Conservation (phyloP, 2,329 filamentous ascomycete genomes). For the Monascus ruber region DNA sequence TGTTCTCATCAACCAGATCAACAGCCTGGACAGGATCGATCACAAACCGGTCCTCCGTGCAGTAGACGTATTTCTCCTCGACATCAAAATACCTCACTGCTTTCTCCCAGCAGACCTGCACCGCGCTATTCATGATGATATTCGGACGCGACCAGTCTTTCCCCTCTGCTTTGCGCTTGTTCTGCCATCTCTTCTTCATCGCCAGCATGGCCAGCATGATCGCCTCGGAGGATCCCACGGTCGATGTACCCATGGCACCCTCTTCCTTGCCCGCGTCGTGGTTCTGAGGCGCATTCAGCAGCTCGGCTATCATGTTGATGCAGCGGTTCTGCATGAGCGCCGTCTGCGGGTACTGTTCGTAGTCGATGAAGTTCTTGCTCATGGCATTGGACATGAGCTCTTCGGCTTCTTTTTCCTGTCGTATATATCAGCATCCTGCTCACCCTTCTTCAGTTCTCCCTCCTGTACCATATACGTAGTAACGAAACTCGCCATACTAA, state of each 20-base stretch:
- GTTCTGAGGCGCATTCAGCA: slow-evolving; percentile 50
- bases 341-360: slow-evolving; percentile 52
- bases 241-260: slow-evolving; percentile 53
- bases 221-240: slow-evolving; percentile 60
- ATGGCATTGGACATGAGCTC: slow-evolving; percentile 57
- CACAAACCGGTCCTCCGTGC: slow-evolving; percentile 52
- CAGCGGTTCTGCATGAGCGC: slow-evolving; percentile 55
- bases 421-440: no score
- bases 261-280: slow-evolving; percentile 36
- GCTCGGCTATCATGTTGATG: slow-evolving; percentile 54
- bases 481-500: slow-evolving; percentile 44
- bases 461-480: slow-evolving; percentile 50
- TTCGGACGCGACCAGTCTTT: slow-evolving; percentile 57
- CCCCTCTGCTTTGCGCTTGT: slow-evolving; percentile 46
- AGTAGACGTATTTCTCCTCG: slow-evolving; percentile 35
- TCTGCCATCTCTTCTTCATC: slow-evolving; percentile 66
- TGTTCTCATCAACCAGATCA: slow-evolving; percentile 62
- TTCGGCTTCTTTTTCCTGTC: slow-evolving; percentile 48
- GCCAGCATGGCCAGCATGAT: slow-evolving; percentile 60
- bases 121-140: slow-evolving; percentile 64
- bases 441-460: slow-evolving; percentile 4
- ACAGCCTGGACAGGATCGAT: slow-evolving; percentile 53
- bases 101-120: slow-evolving; percentile 62
- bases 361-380: slow-evolving; percentile 61
- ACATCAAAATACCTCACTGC: slow-evolving; percentile 66